Evolutionary conservation across 2,329 filamentous ascomycete species (phyloP), one percentile per base, ranked within the genome.

Genomic region (Aureobasidium sp.): DNA sequence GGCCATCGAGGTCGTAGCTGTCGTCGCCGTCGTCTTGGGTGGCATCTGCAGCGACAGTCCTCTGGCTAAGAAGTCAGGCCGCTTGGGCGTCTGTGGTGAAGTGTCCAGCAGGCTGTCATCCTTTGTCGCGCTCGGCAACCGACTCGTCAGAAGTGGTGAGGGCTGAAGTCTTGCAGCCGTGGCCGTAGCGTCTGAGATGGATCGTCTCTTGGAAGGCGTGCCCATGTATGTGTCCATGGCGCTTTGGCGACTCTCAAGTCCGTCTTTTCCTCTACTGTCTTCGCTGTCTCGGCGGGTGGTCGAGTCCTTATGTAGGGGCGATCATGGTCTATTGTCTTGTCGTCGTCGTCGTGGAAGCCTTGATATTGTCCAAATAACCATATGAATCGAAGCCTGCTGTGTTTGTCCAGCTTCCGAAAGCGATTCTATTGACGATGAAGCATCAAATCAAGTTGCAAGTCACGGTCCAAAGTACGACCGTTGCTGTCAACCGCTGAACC

Each of bases 1-100:
- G 59, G 75, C 77, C 68, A 76, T 76, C 48, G 71, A 71, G 67
- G 64, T 67, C 5, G 57, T 59, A 66, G 59, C 68, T 68, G 64
- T 67, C 27, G 57, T 59, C 67, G 59, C 68, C 64, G 74, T 68
- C 65, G 82, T 79, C 66, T 76, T 80, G 67, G 77, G 78, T 32
- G 87, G 84, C 79, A 91, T 83, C 70, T 91, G 87, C 67, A 92
- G 75, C 27, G 87, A 86, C 62, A 94, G 79, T 42, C 85, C 85
- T 61, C 85, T 82, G 39, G 80, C 72, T 55, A 84, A 78, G 64
- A 87, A 82, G 47, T 84, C 83, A 55, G 86, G 81, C 64, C 88
- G 82, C 63, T 85, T 82, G n/a, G 91, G 90, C 8, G 90, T 95
- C 55, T 70, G 73, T 44, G 76, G 76, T 9, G 65, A 68, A 59